phyloP scores from a whole-genome alignment of 2,329 filamentous ascomycete genomes.

The Pseudocercospora fijiensis region DNA sequence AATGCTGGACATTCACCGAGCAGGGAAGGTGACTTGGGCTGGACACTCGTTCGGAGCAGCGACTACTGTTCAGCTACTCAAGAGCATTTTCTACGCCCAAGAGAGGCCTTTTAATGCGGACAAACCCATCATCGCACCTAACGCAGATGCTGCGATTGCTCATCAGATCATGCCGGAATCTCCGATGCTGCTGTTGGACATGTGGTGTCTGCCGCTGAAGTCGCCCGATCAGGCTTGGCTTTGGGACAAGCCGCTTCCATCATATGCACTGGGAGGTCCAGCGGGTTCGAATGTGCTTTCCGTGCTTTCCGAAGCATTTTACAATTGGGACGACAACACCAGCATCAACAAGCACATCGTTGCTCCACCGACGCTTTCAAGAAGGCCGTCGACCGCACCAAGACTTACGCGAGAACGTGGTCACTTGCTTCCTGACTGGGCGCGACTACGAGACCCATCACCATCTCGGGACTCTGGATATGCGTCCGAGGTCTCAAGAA shows the following conservation, averaged over 20 bases:
- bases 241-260: conserved; percentile 70
- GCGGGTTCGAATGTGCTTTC: conserved; percentile 62
- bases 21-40: conserved; percentile 70
- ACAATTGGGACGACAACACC: conserved; percentile 73
- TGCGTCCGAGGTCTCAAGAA: conserved; percentile 30
- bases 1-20: conserved; percentile 66
- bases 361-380: conserved; percentile 36
- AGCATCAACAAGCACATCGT: conserved; percentile 66
- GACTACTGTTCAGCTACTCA: conserved; percentile 72
- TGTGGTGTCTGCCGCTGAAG: conserved; percentile 75
- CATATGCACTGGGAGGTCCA: conserved; percentile 56
- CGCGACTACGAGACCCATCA: conserved; percentile 33
- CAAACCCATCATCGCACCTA: conserved; percentile 62
- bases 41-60: conserved; percentile 82
- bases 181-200: conserved; percentile 69
- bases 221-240: conserved; percentile 63
- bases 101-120: conserved; percentile 44
- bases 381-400: conserved; percentile 32
- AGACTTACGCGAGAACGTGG: conserved; percentile 31
- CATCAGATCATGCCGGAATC: conserved; percentile 67
- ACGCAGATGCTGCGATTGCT: conserved; percentile 55
- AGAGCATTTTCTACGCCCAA: conserved; percentile 69
- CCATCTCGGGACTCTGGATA: conserved; percentile 38
- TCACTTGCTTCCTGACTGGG: conserved; percentile 33
- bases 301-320: conserved; percentile 74